Base-by-base conservation (phyloP, 176 grass and related monocot species). In the Otatea glauca region DNA sequence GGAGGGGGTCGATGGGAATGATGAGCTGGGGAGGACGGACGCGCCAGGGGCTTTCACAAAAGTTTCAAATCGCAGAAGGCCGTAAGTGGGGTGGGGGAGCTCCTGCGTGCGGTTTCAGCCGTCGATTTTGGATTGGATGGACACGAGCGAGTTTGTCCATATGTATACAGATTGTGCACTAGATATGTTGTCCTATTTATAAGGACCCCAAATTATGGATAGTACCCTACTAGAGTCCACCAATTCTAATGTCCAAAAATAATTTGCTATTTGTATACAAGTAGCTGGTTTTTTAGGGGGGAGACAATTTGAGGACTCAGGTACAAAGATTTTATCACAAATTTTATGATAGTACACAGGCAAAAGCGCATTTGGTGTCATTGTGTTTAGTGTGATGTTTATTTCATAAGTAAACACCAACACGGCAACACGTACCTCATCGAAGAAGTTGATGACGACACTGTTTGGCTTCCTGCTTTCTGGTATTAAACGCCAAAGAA, bases 381-480 rank as follows among this genome's bases (percentile, higher is more conserved):
- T 74, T 47, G 20, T 49, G 20, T 61, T 71, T 42, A 65, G 59
- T 67, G 37, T 67, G 37, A 81, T 85, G 37, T 16, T 61, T 86
- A 87, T 78, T 77, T 53, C 68, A 44, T 32, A 90, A 72, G 20
- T 54, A 51, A 54, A 67, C 53, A 75, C 15, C 29, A 53, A 9
- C 45, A 80, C 20, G 21, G 4, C 68, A 70, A 29, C 48, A 60
- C 79, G 47, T 92, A 99, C 97, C 93, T 96, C 97, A 85, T 99
- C 97, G 72, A 99, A 96, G 90, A 99, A 99, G 72, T 99, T 99
- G 86, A 99, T 96, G 83, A 99, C 86, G 75, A 94, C 92, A 82
- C 97, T 92, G 84, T 96, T 96, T 53, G 97, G 97, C 55, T 94
- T 96, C 88, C 90, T 94, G 77, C 84, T 94, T 75, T 99, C 93